phyloP scores from a whole-genome alignment of 495 filamentous ascomycete species.

The Achaetomiella virescens region DNA sequence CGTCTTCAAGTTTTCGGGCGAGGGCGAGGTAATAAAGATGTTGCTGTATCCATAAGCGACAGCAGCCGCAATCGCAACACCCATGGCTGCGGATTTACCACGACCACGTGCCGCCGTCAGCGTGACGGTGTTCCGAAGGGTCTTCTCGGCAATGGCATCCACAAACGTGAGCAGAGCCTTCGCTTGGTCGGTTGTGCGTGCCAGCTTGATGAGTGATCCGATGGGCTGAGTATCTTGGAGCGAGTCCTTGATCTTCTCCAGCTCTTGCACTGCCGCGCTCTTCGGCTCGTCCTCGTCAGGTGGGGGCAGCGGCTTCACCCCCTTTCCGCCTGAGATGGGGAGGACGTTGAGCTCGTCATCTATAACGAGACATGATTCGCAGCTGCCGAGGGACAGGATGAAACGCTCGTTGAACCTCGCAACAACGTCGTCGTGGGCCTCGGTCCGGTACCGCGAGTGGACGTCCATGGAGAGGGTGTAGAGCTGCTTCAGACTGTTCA shows the following conservation, averaged over 20 bases:
- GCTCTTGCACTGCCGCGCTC: conserved; percentile 62
- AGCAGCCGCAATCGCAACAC: conserved; percentile 88
- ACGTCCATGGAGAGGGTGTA: conserved; percentile 98
- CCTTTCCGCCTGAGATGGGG: conserved; percentile 93
- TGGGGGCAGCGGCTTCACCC: conserved; percentile 76
- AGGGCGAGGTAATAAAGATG: conserved; percentile 98
- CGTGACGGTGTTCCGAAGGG: conserved; percentile 84
- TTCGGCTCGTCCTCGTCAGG: conserved; percentile 60
- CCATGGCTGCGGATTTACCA: conserved; percentile 93
- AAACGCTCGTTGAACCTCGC: conserved; percentile 98
- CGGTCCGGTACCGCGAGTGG: conserved; percentile 92
- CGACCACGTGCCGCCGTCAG: conserved; percentile 91
- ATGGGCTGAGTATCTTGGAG: conserved; percentile 79
- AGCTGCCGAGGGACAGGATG: conserved; percentile 88
- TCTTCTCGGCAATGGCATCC: conserved; percentile 95
- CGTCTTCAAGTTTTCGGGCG: conserved; percentile 96
- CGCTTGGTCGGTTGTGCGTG: conserved; percentile 89
- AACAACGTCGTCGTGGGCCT: conserved; percentile 91
- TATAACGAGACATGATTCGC: conserved; percentile 89
- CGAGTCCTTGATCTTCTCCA: conserved; percentile 81
- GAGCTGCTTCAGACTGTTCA: conserved; percentile 94
- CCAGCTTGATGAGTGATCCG: conserved; percentile 73
- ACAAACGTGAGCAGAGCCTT: conserved; percentile 93
- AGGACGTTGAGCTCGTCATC: conserved; percentile 98
- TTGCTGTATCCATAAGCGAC: conserved; percentile 97